Evolutionary conservation across 2,329 filamentous ascomycete genomes (phyloP).

Genomic region (Cercospora sp.): DNA sequence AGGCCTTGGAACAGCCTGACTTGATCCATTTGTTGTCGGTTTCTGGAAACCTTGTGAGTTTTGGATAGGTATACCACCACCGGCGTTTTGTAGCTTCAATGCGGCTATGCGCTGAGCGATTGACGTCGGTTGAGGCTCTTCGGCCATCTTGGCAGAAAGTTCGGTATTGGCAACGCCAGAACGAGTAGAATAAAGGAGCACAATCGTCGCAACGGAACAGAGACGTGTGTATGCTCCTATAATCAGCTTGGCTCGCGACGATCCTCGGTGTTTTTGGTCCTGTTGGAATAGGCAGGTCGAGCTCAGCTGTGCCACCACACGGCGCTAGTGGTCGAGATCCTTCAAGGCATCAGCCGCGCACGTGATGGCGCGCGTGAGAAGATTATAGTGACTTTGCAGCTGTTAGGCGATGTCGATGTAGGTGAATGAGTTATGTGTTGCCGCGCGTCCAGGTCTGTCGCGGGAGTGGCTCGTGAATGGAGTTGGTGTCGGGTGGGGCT

Average conservation of each 20-base stretch:
- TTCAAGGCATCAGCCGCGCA: conserved; percentile 3
- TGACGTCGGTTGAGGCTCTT: conserved; percentile 33
- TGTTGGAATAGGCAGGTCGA: background rate
- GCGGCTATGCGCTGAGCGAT: conserved; percentile 52
- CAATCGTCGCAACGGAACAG: background rate
- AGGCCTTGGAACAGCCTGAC: conserved; percentile 29
- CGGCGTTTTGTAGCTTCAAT: conserved; percentile 48
- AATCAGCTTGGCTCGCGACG: background rate
- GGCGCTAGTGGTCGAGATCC: background rate
- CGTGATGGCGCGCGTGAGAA: background rate
- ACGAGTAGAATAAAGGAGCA: background rate
- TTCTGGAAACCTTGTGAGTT: conserved; percentile 35
- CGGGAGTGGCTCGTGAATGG: background rate
- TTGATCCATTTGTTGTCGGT: conserved; percentile 26
- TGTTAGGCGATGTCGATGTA: background rate
- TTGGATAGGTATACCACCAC: conserved; percentile 40
- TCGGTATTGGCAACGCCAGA: background rate
- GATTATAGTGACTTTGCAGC: background rate
- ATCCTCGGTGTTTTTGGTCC: background rate
- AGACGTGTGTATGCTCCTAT: background rate
- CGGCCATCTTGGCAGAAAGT: conserved; percentile 26
- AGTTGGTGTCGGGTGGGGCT: background rate
- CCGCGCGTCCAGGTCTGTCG: background rate
- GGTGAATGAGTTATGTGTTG: background rate
- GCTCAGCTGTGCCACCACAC: conserved; percentile 5